Evolutionary conservation across 257 asterid genomes (phyloP), one percentile per base, ranked within the genome.

Genomic region (Fraxinus cuspidata): DNA sequence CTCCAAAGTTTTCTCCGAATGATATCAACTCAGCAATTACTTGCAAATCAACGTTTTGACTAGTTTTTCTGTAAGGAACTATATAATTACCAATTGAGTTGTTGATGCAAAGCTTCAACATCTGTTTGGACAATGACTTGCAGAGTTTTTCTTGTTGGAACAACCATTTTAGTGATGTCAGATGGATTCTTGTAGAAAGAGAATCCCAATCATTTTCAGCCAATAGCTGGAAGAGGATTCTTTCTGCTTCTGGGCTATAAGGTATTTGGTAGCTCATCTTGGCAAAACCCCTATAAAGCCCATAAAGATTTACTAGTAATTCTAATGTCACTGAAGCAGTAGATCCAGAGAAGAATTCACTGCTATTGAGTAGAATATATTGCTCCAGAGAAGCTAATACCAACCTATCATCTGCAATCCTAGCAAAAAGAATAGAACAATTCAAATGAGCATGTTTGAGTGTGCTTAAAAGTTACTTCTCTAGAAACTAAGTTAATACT

Each of bases 311-410:
- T 66, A 88, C 84, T 5, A 92, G 77, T 71, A 87, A 15, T 74
- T 89, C 94, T 31, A 88, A 15, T 76, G 89, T 83, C 73, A 89
- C 88, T 31, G 89, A 86, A 71, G 79, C 71, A 77, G 90, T 84
- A 68, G 82, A 72, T 76, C 85, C 86, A 34, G 68, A 47, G 40
- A 83, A 71, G 73, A 88, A 78, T 73, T 87, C 88, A 70, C 76
- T 70, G 85, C 86, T 79, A 84, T 95, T 93, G 77, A 93, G 90
- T 80, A 95, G 84, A 83, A 95, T 90, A 83, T 88, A 95, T 79
- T 95, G 99, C 85, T 95, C 99, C 74, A 95, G 83, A 23, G 99
- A 93, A 83, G 98, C 93, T 79, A 95, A 87, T 56, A 89, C 90
- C 88, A 92, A 53, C 84, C 83, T 93, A 72, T 91, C 97, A 86